These are phyloP conservation scores for Asparagopsis taxiformis DNA, from an alignment of 31 red algal species.

Conservation along the genomic window DNA sequence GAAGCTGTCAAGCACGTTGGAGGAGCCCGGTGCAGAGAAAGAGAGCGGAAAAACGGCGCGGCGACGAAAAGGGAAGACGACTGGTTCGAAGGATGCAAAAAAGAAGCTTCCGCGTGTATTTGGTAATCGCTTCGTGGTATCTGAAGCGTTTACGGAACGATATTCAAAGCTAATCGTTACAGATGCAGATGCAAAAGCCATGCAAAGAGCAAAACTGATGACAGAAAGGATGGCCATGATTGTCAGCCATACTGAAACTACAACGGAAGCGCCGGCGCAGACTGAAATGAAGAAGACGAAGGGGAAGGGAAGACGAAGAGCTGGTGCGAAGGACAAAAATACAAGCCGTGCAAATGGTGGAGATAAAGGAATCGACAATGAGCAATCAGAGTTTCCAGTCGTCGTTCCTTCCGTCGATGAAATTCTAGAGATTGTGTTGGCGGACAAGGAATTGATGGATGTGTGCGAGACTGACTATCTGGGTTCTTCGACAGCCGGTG, in stretches of 20 bases:
- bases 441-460: conserved; percentile 6
- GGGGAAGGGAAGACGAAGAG: conserved; percentile 37
- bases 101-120: conserved; percentile 13
- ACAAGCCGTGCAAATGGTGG: neutral
- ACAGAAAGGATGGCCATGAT: conserved; percentile 35
- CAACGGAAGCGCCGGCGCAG: neutral
- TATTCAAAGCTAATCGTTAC: conserved; percentile 4
- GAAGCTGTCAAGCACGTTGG: neutral
- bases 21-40: neutral
- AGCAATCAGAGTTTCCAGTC: conserved; percentile 19
- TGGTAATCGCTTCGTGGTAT: conserved; percentile 39
- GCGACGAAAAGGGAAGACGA: neutral
- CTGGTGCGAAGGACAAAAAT: conserved; percentile 19
- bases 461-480: conserved; percentile 42
- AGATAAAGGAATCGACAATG: neutral
- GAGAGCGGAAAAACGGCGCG: neutral
- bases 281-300: conserved; percentile 30
- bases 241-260: conserved; percentile 19
- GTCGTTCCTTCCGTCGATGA: conserved; percentile 29
- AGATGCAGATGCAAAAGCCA: conserved; percentile 29
- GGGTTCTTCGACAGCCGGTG: conserved; percentile 26
- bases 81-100: neutral
- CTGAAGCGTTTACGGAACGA: conserved; percentile 11
- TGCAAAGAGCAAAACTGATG: conserved; percentile 32
- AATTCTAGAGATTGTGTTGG: conserved; percentile 18